Evolutionary conservation across 1,284 basidiomycete species (phyloP).

Genomic region (Anthracocystis setariae): DNA sequence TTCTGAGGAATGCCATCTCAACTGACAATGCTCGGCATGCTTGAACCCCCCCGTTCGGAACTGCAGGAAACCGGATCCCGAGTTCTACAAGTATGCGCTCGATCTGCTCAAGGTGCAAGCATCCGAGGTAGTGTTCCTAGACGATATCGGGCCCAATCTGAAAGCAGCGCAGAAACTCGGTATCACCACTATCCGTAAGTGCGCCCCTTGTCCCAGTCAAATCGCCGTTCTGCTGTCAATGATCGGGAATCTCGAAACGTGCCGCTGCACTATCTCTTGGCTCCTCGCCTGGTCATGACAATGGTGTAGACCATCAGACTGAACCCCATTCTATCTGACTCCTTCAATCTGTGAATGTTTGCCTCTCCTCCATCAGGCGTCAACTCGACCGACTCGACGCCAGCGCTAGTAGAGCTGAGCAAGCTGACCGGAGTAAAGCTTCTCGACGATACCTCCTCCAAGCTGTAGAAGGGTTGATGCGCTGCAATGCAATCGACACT

Average conservation of each 20-base stretch:
- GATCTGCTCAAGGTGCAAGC: conserved; percentile 57
- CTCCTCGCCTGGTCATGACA: too few species aligned
- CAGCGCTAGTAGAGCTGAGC: conserved; percentile 43
- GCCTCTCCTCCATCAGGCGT: conserved; percentile 37
- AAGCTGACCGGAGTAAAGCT: conserved; percentile 42
- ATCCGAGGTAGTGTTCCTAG: conserved; percentile 67
- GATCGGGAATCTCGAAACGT: too few species aligned
- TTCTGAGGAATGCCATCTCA: too few species aligned
- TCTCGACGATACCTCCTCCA: conserved; percentile 34
- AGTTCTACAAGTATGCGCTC: conserved; percentile 66
- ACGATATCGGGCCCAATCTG: conserved; percentile 68
- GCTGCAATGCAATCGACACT: neutral
- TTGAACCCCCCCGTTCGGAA: neutral
- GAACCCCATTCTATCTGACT: neutral
- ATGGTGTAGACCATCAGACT: neutral
- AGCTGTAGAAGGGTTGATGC: conserved; percentile 9
- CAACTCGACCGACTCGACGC: conserved; percentile 34
- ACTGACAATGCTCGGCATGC: neutral
- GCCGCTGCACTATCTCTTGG: too few species aligned
- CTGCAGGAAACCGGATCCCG: conserved; percentile 67
- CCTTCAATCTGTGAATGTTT: too few species aligned
- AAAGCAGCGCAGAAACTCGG: conserved; percentile 66
- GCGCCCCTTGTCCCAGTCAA: neutral
- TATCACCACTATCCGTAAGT: conserved; percentile 68
- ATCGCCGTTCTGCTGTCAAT: too few species aligned